A percentile compares a stretch with the other conserved stretches of the same genome.
Conservation (phyloP, 768 basidiomycete genomes). For the Amanita inopinata region DNA sequence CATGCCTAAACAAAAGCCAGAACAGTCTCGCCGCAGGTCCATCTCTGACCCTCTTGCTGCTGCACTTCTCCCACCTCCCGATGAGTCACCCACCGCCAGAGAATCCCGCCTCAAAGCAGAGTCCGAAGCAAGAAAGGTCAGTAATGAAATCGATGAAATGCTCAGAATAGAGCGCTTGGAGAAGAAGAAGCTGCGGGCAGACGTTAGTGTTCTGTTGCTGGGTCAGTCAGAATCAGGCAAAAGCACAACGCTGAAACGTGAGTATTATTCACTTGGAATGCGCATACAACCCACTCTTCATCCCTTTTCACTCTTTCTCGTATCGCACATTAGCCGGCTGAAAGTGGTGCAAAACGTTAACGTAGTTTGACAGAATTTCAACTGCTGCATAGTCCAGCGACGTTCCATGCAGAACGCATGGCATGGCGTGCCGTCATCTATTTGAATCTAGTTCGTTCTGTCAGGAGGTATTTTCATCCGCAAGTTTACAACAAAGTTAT, state of each 20-base stretch:
- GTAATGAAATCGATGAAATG: slow-evolving; percentile 74
- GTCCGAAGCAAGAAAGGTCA: slow-evolving; percentile 60
- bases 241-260: slow-evolving; percentile 83
- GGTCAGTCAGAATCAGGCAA: slow-evolving; percentile 89
- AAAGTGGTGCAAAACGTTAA: too few species aligned
- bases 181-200: slow-evolving; percentile 46
- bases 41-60: slow-evolving; percentile 64
- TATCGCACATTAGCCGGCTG: too few species aligned
- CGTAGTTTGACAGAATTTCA: slow-evolving; percentile 57
- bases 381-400: slow-evolving; percentile 65
- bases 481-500: slow-evolving; percentile 9
- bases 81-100: slow-evolving; percentile 63
- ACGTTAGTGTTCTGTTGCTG: slow-evolving; percentile 69
- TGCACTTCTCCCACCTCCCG: slow-evolving; percentile 56
- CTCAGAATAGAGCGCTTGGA: slow-evolving; percentile 57
- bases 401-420: slow-evolving; percentile 71
- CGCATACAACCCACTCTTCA: not conserved
- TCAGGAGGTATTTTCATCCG: slow-evolving; percentile 44
- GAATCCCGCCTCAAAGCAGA: slow-evolving; percentile 58
- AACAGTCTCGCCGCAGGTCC: slow-evolving; percentile 27
- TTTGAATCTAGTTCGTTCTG: slow-evolving; percentile 76
- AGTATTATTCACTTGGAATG: slow-evolving; percentile 25
- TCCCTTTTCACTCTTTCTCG: not conserved
- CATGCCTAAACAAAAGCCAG: slow-evolving; percentile 32
- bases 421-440: slow-evolving; percentile 87